Base-by-base conservation (phyloP, 2,329 filamentous ascomycete genomes). In the Sporothrix mexicana region DNA sequence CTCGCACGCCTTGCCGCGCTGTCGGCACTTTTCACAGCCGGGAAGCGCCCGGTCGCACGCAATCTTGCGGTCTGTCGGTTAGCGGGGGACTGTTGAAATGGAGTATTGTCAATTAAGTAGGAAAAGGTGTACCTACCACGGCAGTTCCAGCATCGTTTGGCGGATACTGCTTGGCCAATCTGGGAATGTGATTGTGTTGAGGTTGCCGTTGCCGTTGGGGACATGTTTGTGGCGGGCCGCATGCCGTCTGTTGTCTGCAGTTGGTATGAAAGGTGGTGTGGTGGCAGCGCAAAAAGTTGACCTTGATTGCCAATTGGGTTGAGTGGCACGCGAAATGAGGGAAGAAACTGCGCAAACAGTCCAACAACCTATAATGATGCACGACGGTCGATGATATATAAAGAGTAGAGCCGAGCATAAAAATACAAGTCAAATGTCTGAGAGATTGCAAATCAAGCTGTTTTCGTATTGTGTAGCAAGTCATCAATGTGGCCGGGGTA, bases 41-140 rank as follows among this genome's bases (percentile, higher is more conserved):
- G 74, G 74, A 9, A 75, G 68, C 0, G 74, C 62, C n/a, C 71
- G 70, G 55, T 76, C 74, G 41, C 74, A 76, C 2, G 73, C 68
- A 43, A 74, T 74, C 15, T 74, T 75, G 36, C 72, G 73, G 68
- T 71, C 74, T 76, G 25, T 17, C 23, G 30, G 45, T 20, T 15
- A 51, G 47, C 23, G 3, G 2, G 45, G 17, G 43, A n/a, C 30
- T 23, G 3, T 5, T 13, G 2, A 51, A 17, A 36, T n/a, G 10
- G 6, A 30, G 49, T 30, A 3, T 2, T 20, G 13, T 10, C 20
- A 17, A 20, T 45, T 41, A 36, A 25, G 0, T 25, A 41, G 5
- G 15, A 13, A 20, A 9, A 43, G 1, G 43, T 1, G 41, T 4
- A 57, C 71, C 2, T 45, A 74, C 73, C 73, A 30, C 53, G 70